A percentile compares a stretch with the other conserved stretches of the same genome.
phyloP scores from a whole-genome alignment of 768 basidiomycete genomes.

The Phylloporus sp. region DNA sequence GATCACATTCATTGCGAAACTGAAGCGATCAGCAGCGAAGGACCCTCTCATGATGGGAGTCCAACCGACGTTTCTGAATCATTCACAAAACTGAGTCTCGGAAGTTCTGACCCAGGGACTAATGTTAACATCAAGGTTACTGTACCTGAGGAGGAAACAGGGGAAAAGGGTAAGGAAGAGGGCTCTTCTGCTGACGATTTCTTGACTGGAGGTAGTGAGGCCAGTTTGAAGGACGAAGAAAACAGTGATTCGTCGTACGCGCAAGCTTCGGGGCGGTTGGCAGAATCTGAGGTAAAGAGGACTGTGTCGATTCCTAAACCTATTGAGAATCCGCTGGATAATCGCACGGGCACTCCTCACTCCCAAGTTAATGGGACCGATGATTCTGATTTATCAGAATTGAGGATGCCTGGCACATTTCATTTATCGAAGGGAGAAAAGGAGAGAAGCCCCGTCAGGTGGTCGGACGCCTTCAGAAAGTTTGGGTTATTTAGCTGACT shows the following conservation, averaged over 20 bases:
- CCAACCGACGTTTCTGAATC: slow-evolving; percentile 18
- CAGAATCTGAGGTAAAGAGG: slow-evolving; percentile 1
- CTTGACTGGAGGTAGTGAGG: slow-evolving; percentile 19
- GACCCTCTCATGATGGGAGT: slow-evolving; percentile 31
- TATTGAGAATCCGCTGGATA: background rate
- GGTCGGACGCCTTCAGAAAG: slow-evolving; percentile 20
- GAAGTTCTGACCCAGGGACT: slow-evolving; percentile 32
- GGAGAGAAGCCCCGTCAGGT: slow-evolving; percentile 10
- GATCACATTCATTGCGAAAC: slow-evolving; percentile 23
- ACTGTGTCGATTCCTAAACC: background rate
- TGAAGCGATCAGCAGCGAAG: slow-evolving; percentile 30
- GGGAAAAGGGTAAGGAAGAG: slow-evolving; percentile 22
- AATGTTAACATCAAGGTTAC: slow-evolving; percentile 41
- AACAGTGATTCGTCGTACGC: background rate
- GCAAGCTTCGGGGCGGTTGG: background rate
- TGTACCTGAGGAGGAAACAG: slow-evolving; percentile 25
- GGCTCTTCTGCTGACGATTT: slow-evolving; percentile 15
- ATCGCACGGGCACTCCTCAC: slow-evolving; percentile 2
- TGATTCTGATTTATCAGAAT: slow-evolving; percentile 31
- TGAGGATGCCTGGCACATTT: slow-evolving; percentile 53
- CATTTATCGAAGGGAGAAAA: slow-evolving; percentile 20
- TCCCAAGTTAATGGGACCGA: slow-evolving; percentile 16
- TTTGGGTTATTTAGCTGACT: slow-evolving; percentile 23
- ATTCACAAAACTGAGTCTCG: slow-evolving; percentile 27
- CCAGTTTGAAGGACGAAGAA: slow-evolving; percentile 11